Evolutionary conservation across 345 rosid species (phyloP), one percentile per base, ranked within the genome.

Genomic region (Citrus australasica): DNA sequence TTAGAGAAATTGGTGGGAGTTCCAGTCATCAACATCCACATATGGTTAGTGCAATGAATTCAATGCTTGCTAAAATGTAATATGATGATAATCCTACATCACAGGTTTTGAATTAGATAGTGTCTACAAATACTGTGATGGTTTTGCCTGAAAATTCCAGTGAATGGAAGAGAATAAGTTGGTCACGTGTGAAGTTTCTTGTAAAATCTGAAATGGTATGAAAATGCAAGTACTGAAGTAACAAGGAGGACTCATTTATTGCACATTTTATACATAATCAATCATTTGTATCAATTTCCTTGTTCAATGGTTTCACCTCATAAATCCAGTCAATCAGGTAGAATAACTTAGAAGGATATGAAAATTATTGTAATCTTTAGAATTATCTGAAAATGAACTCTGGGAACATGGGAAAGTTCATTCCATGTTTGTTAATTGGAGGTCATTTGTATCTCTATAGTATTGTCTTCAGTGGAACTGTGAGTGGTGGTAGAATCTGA

Each of bases 1-100:
- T 80, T 95, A 88, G 98, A 93, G 79, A 95, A 93, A 87, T 85
- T 95, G 86, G 97, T 92, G 66, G 99, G 99, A 76, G 98, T 95
- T 65, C 98, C 99, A 9, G 98, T 93, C 65, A 95, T 95, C 75
- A 95, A 95, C n/a, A 86, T 95, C 80, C 99, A 95, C 79, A 91
- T 95, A 88, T 92, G 99, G 98, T 95, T 72, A 87, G 98, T 92
- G 94, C 88, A 77, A 85, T 77, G 77, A 71, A 22, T 24, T 79
- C 59, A 51, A 9, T 70, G 75, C 25, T 67, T 77, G 3, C 48
- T 10, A 67, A 24, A 75, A 46, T 21, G 7, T 28, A 46, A 75
- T 30, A 21, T 64, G 11, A 48, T 22, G 58, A 53, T 58, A 24
- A 21, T 21, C 13, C 59, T 53, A 10, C 60, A 69, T 46, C 63